These are phyloP conservation scores for Blastomyces gilchristii DNA, from an alignment of 2,329 filamentous ascomycete species.

Conservation along the genomic window DNA sequence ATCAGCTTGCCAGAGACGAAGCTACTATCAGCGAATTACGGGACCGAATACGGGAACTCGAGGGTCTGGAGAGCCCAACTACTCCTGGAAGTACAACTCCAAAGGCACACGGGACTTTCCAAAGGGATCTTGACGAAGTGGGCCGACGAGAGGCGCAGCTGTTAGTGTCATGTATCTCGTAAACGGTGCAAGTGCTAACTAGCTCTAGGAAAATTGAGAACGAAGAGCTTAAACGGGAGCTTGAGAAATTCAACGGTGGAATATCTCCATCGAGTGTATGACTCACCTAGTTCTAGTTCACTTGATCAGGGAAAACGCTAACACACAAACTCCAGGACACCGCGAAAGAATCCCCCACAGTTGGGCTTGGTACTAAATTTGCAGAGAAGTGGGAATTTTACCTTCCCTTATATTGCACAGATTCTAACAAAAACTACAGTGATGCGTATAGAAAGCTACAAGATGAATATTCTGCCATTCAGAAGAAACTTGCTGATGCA, in stretches of 20 bases:
- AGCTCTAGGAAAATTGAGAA: constrained; percentile 31
- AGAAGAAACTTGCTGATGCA: constrained; percentile 30
- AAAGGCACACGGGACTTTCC: constrained; percentile 31
- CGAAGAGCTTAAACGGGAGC: constrained; percentile 31
- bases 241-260: constrained; percentile 24
- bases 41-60: constrained; percentile 34
- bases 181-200: constrained; percentile 16
- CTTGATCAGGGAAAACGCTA: not conserved
- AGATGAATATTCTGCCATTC: constrained; percentile 28
- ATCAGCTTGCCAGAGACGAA: constrained; percentile 35
- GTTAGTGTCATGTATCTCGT: constrained; percentile 19
- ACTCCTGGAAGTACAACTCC: constrained; percentile 32
- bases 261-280: constrained; percentile 17
- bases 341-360: constrained; percentile 22
- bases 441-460: constrained; percentile 28
- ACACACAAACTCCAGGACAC: constrained; percentile 17
- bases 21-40: constrained; percentile 34
- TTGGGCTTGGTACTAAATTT: constrained; percentile 27
- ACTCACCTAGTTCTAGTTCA: not conserved
- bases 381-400: constrained; percentile 26
- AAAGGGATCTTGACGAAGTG: constrained; percentile 35
- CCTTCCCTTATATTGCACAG: not conserved
- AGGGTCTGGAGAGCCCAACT: constrained; percentile 32
- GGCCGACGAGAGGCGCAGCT: constrained; percentile 31
- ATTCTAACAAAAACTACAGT: constrained; percentile 11